Percentiles rank a stretch among this genome's conserved stretches.
Conservation (phyloP, 129 eudicot species). For the Chrysanthemum lavandulifolium region DNA sequence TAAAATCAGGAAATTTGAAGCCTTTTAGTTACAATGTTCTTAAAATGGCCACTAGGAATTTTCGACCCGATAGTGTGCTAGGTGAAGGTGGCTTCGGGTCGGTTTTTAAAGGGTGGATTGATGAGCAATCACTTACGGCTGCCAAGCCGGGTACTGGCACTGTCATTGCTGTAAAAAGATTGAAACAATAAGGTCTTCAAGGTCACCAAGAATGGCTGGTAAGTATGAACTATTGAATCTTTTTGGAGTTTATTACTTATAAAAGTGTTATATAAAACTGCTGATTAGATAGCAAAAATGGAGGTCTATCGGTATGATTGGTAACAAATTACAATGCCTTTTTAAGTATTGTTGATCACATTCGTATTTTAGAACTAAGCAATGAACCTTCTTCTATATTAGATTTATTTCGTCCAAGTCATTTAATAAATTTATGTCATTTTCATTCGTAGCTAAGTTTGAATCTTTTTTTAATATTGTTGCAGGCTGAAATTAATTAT, state of each 20-base stretch:
- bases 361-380: too few species aligned
- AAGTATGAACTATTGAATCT: constrained; percentile 25
- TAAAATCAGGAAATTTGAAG: constrained; percentile 52
- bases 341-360: too few species aligned
- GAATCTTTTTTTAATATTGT: neutral
- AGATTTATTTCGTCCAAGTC: neutral
- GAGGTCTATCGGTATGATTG: too few species aligned
- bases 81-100: constrained; percentile 85
- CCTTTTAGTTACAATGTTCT: constrained; percentile 48
- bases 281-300: too few species aligned
- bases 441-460: neutral
- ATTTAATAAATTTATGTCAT: neutral
- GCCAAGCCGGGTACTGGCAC: constrained; percentile 68
- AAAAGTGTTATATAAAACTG: too few species aligned
- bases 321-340: too few species aligned
- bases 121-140: constrained; percentile 59
- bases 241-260: too few species aligned
- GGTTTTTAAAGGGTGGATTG: constrained; percentile 75
- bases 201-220: constrained; percentile 87
- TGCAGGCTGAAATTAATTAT: constrained; percentile 72
- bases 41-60: constrained; percentile 60
- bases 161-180: constrained; percentile 68
- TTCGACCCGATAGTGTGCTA: constrained; percentile 75
- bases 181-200: constrained; percentile 65
- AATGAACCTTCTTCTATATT: too few species aligned